Base-by-base conservation (phyloP, 345 rosid genomes). In the Pistacia integerrima region DNA sequence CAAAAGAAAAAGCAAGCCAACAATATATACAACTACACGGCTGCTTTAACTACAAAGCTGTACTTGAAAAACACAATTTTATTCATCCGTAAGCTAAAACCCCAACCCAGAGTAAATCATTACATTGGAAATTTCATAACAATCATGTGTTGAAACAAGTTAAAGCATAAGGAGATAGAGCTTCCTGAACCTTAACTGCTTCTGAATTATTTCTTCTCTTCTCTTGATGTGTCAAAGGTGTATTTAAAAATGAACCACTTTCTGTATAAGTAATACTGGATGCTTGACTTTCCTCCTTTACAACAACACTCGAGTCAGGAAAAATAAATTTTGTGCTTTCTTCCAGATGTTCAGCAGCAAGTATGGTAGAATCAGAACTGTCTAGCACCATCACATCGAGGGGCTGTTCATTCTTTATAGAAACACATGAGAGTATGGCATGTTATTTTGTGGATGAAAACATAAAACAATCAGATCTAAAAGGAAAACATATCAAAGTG, bases 141-240 rank as follows among this genome's bases (percentile, higher is more conserved):
- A 58, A 16, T 41, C 30, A 64, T 5, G 8, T 11, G 33, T 30
- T 30, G 33, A 30, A 38, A 71, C 35, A 44, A 44, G 46, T 44
- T 22, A 73, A 77, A 68, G 59, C 64, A 77, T 2, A 72, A 41
- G 67, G 56, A 38, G 36, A 49, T 61, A 70, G 69, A 35, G 71
- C 52, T 9, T 72, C 65, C 55, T 69, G 71, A 66, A 88, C 83
- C 89, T 87, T 71, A 65, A 76, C 81, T 74, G 75, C 78, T 73
- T 48, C 55, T 11, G 77, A 55, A 65, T 64, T 56, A 71, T 77
- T 67, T 58, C 81, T 30, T 67, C 64, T 75, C 33, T 78, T 78
- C 78, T 77, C 85, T 46, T 73, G 84, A 87, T 79, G 75, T 77
- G 57, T 77, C 67, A 72, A 70, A 46, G 70, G 77, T 64, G 81